Evolutionary conservation across 495 filamentous ascomycete genomes (phyloP), one percentile per base, ranked within the genome.

Genomic region (Aspergillus diversus): DNA sequence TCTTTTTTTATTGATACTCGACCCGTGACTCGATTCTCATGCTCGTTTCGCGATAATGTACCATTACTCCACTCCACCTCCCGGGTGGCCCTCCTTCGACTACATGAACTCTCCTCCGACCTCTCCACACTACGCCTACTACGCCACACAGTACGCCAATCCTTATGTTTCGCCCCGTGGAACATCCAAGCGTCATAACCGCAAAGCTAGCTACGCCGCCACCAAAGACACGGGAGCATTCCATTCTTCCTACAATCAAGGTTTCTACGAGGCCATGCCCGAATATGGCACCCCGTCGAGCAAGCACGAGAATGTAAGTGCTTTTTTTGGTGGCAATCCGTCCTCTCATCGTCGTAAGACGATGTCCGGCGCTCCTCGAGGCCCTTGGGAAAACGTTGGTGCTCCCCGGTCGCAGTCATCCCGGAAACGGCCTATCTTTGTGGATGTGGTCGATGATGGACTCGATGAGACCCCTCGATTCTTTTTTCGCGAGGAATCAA

Each of bases 231-330:
- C 72, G n/a, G 73, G 73, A 54, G 73, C 70, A 60, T 82, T 75
- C 72, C 72, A 80, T 61, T 69, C 80, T 52, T 70, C 64, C 35
- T 79, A 79, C 61, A 63, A 71, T 48, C 68, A 69, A 31, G 56
- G 66, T 37, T 78, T 75, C 70, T 81, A 83, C 68, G 76, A 80
- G 48, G 63, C 77, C 43, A 73, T 74, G 66, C 81, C 81, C 61
- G 78, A 83, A 59, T 80, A 80, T 73, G 72, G 72, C 70, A 74
- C 78, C 61, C 78, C 81, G 64, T 74, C 77, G 69, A 76, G 75
- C 72, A 78, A 83, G 79, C 77, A 83, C 81, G 81, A 83, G 70
- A 74, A 79, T 84, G 82, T 85, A 83, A 85, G 82, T 85, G 81
- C 79, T 77, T 76, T 69, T 76, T 79, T 75, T 76, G 74, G 73